Percentiles rank a stretch among this genome's conserved stretches.
These are phyloP conservation scores for Thalassiosira exigua DNA, from an alignment of 352 stramenopile genomes.

Conservation along the genomic window DNA sequence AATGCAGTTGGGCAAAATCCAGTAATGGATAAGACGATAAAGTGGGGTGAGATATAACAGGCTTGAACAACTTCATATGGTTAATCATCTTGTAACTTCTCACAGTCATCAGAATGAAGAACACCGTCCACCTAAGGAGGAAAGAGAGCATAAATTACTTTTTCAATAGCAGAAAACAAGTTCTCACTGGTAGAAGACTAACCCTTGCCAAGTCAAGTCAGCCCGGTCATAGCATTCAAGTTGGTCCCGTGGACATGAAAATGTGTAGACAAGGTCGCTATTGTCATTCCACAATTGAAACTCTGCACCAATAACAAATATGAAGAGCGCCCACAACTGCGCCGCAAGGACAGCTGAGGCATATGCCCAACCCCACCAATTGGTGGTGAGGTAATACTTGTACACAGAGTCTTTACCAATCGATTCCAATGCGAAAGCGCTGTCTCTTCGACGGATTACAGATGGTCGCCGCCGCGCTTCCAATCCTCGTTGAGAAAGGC, in stretches of 20 bases:
- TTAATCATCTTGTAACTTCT: too few relatives aligned
- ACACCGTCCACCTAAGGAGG: too few relatives aligned
- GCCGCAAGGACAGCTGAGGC: background rate
- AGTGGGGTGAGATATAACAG: too few relatives aligned
- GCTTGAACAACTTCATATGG: too few relatives aligned
- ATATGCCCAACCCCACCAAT: background rate
- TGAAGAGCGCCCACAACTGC: background rate
- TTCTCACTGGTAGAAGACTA: slow-evolving; percentile 9
- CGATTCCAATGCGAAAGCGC: background rate
- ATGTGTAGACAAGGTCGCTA: slow-evolving; percentile 34
- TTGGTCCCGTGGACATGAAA: slow-evolving; percentile 22
- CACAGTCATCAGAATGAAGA: too few relatives aligned
- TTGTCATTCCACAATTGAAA: slow-evolving; percentile 27
- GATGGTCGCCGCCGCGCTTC: background rate
- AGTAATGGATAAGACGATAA: too few relatives aligned
- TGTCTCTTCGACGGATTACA: background rate
- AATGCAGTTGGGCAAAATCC: too few relatives aligned
- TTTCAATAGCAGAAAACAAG: too few relatives aligned
- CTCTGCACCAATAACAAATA: slow-evolving; percentile 10
- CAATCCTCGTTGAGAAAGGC: background rate
- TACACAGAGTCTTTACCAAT: background rate
- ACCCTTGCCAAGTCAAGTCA: slow-evolving; percentile 13
- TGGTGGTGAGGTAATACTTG: slow-evolving; percentile 3
- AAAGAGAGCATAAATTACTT: too few relatives aligned
- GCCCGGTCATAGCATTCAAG: slow-evolving; percentile 7